Conservation (phyloP, 495 filamentous ascomycete genomes). For the Glarea lozoyensis region DNA sequence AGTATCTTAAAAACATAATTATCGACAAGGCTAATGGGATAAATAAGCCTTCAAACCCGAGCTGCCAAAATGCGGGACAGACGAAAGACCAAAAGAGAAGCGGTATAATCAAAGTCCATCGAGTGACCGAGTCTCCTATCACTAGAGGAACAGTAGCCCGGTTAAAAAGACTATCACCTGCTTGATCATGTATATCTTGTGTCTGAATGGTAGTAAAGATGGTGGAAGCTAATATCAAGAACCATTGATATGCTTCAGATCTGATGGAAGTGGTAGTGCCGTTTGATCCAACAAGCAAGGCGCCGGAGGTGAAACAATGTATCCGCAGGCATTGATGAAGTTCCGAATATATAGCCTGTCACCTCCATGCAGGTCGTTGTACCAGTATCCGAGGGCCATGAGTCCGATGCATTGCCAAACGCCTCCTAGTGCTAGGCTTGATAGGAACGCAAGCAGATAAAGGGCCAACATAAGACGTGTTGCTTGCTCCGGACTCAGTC, state of each 20-base stretch:
- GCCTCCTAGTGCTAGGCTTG: constrained; percentile 28
- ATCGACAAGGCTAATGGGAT: neutral
- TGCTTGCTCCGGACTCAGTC: constrained; percentile 29
- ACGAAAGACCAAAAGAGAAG: constrained; percentile 32
- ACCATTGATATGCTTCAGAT: neutral
- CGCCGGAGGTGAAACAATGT: constrained; percentile 26
- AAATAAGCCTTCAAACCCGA: constrained; percentile 7
- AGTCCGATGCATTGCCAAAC: constrained; percentile 26
- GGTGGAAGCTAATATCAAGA: constrained; percentile 8
- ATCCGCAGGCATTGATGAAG: constrained; percentile 34
- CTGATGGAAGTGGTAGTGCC: neutral
- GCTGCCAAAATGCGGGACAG: constrained; percentile 30
- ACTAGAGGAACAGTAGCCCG: constrained; percentile 34
- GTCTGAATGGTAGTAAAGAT: constrained; percentile 38
- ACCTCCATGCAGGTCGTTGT: constrained; percentile 42
- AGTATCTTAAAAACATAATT: neutral
- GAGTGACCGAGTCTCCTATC: constrained; percentile 29
- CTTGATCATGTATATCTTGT: constrained; percentile 40
- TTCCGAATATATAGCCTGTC: constrained; percentile 35
- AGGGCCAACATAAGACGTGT: constrained; percentile 24
- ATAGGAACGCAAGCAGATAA: constrained; percentile 22
- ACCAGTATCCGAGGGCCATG: constrained; percentile 34
- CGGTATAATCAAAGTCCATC: constrained; percentile 29
- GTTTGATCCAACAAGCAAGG: constrained; percentile 8
- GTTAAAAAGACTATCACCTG: constrained; percentile 31